Conservation (phyloP, 352 stramenopile species). For the Pythium dissotocum region DNA sequence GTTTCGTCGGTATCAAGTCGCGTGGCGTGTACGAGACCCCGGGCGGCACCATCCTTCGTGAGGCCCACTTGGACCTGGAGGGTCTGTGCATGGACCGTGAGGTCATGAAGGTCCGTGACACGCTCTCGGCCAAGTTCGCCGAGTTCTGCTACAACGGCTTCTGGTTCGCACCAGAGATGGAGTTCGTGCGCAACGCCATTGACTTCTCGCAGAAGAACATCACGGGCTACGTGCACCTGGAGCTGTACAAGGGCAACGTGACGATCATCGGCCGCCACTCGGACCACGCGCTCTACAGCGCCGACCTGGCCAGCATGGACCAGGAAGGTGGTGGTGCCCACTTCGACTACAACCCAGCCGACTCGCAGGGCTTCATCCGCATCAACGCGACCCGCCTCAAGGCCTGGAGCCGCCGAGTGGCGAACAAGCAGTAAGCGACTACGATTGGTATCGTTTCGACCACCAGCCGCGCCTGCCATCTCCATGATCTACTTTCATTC, state of each 20-base stretch:
- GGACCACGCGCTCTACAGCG: conserved; percentile 95
- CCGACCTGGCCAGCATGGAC: conserved; percentile 98
- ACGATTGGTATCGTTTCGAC: background rate
- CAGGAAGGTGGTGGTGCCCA: conserved; percentile 94
- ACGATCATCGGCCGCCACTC: conserved; percentile 92
- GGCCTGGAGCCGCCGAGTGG: conserved; percentile 78
- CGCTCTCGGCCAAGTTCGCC: conserved; percentile 94
- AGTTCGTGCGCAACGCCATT: conserved; percentile 95
- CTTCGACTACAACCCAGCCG: conserved; percentile 98
- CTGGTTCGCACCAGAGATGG: conserved; percentile 99
- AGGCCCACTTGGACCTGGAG: conserved; percentile 92
- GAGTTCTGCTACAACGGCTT: conserved; percentile 99
- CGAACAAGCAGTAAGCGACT: conserved; percentile 28
- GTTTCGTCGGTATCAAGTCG: conserved; percentile 99
- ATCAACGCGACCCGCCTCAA: conserved; percentile 98
- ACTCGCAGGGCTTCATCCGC: conserved; percentile 98
- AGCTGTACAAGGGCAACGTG: conserved; percentile 99
- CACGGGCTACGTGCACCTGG: conserved; percentile 92
- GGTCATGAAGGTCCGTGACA: conserved; percentile 94
- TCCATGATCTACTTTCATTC: background rate
- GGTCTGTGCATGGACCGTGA: conserved; percentile 97
- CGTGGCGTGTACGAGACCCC: conserved; percentile 99
- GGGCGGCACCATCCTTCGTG: conserved; percentile 91
- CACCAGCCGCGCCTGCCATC: background rate
- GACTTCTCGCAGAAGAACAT: conserved; percentile 95